A percentile compares a stretch with the other conserved stretches of the same genome.
Evolutionary conservation across 2,329 filamentous ascomycete species (phyloP).

Genomic region (Aspergillus carbonarius): DNA sequence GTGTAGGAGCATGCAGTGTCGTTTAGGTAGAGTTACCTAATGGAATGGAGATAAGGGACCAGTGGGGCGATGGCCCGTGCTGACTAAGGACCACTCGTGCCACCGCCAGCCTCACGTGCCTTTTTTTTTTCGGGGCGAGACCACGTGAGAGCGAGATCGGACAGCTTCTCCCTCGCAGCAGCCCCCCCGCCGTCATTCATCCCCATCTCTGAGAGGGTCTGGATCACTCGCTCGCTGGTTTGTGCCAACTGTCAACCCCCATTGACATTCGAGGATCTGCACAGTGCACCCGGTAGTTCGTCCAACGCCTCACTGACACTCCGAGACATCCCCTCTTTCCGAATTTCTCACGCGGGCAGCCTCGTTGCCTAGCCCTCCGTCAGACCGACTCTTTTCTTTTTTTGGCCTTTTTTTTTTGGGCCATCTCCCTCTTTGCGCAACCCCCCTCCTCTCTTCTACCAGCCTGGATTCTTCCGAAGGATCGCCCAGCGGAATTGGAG

Average conservation of each 20-base stretch:
- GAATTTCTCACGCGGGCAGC: not conserved
- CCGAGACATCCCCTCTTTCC: not conserved
- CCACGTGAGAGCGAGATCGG: conserved; percentile 26
- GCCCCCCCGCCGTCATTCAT: conserved; percentile 15
- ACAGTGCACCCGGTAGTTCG: not conserved
- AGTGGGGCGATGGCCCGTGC: not conserved
- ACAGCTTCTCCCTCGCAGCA: conserved; percentile 11
- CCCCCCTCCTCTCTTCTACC: conserved; percentile 23
- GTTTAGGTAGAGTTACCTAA: not conserved
- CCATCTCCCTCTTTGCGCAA: conserved; percentile 6
- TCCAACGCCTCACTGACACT: too few species aligned
- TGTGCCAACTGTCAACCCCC: not conserved
- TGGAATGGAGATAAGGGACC: not conserved
- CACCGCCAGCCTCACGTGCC: conserved; percentile 10
- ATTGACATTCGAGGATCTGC: not conserved
- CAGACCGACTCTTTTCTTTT: conserved; percentile 6
- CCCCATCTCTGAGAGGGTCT: conserved; percentile 11
- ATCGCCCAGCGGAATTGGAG: conserved; percentile 37
- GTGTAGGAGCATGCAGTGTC: too few species aligned
- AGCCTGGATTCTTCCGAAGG: conserved; percentile 38
- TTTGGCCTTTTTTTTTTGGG: conserved; percentile 9
- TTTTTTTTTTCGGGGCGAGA: not conserved
- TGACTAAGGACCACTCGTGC: not conserved
- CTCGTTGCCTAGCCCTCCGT: not conserved
- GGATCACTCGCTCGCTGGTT: not conserved